These are phyloP conservation scores for Alternaria brassicicola DNA, from an alignment of 2,329 filamentous ascomycete species.

Conservation along the genomic window DNA sequence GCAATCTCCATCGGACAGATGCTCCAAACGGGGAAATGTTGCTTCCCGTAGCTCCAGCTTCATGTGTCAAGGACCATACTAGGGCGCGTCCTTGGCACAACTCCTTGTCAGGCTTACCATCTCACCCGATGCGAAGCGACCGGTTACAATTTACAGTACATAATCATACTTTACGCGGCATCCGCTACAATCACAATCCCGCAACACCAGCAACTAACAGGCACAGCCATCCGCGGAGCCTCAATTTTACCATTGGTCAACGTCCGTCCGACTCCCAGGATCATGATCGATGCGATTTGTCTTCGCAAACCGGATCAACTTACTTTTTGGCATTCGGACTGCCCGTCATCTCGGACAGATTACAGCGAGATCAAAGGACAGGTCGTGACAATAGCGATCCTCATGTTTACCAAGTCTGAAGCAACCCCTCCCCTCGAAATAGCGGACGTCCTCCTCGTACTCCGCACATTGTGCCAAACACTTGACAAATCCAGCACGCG, in stretches of 20 bases:
- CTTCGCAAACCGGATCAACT: background rate
- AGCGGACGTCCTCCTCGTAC: background rate
- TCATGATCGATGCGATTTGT: background rate
- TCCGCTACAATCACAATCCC: background rate
- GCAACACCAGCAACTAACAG: background rate
- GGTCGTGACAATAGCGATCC: too few relatives aligned
- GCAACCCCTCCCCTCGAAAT: background rate
- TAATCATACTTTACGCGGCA: constrained; percentile 1
- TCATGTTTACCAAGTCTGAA: background rate
- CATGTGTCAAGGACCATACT: background rate
- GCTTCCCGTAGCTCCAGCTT: background rate
- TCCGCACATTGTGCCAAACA: background rate
- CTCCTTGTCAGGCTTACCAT: background rate
- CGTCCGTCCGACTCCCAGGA: background rate
- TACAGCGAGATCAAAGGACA: background rate
- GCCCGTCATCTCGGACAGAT: background rate
- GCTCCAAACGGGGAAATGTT: background rate
- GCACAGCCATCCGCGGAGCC: constrained; percentile 1
- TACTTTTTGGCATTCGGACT: background rate
- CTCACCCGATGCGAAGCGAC: background rate
- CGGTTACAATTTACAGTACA: constrained; percentile 14
- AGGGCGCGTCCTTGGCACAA: constrained; percentile 3
- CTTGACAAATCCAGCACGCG: background rate
- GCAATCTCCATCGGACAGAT: background rate
- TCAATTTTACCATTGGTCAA: background rate